Evolutionary conservation across 1,284 basidiomycete genomes (phyloP).

Genomic region (Apiotrichum sp.): DNA sequence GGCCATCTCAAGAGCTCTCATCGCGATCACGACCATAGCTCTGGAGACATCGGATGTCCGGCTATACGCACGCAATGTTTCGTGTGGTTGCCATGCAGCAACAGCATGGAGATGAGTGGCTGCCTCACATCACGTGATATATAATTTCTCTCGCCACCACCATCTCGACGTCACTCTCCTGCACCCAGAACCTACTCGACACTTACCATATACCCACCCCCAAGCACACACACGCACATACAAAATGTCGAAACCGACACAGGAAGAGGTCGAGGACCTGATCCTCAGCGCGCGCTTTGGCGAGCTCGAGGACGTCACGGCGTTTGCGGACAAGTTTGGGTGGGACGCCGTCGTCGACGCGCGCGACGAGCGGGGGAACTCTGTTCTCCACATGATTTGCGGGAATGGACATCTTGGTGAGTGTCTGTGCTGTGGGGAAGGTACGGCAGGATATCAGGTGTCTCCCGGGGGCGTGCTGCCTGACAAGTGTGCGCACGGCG

Average conservation of each 20-base stretch:
- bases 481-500: too few relatives aligned
- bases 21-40: too few relatives aligned
- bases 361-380: constrained; percentile 71
- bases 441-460: background rate
- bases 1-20: too few relatives aligned
- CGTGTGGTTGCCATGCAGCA: too few relatives aligned
- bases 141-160: background rate
- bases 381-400: constrained; percentile 71
- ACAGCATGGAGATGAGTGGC: too few relatives aligned
- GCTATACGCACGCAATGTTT: too few relatives aligned
- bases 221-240: background rate
- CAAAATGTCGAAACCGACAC: constrained; percentile 17
- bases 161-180: background rate
- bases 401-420: constrained; percentile 80
- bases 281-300: constrained; percentile 79
- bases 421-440: constrained; percentile 22
- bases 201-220: background rate
- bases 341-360: constrained; percentile 52
- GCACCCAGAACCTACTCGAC: background rate
- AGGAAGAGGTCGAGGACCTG: constrained; percentile 66
- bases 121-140: background rate
- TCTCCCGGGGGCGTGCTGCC: background rate
- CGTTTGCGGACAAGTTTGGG: constrained; percentile 60
- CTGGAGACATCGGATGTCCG: too few relatives aligned
- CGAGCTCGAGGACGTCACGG: constrained; percentile 67